phyloP scores from a whole-genome alignment of 2,329 filamentous ascomycete species.

The Reticulascus tulasneorum region DNA sequence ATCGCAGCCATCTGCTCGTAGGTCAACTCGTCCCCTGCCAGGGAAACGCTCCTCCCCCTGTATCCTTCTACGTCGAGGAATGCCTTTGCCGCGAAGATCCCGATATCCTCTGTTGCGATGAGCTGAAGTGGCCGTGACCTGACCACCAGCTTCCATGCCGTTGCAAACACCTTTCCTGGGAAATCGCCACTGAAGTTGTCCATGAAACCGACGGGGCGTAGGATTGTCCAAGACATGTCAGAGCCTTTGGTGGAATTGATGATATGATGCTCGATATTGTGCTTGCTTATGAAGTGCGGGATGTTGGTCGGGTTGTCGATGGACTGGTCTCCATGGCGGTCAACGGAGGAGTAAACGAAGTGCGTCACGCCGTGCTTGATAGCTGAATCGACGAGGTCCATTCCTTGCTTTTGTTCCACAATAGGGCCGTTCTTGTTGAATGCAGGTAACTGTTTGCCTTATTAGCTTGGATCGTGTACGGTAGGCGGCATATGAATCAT shows the following conservation, averaged over 20 bases:
- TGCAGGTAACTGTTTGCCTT: no score
- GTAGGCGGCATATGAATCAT: no score
- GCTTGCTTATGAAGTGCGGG: constrained; percentile 58
- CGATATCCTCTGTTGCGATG: constrained; percentile 32
- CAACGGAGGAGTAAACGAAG: constrained; percentile 60
- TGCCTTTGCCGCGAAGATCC: constrained; percentile 31
- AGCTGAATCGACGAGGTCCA: constrained; percentile 50
- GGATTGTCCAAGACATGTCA: constrained; percentile 30
- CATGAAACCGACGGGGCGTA: constrained; percentile 37
- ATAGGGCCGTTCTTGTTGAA: constrained; percentile 11
- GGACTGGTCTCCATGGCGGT: constrained; percentile 52
- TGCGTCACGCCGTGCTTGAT: constrained; percentile 50
- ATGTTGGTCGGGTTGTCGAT: constrained; percentile 48
- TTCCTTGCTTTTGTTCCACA: constrained; percentile 46
- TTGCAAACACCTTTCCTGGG: constrained; percentile 25
- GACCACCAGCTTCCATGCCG: constrained; percentile 25
- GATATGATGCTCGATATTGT: constrained; percentile 58
- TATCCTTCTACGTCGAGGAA: constrained; percentile 28
- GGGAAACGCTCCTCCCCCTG: constrained; percentile 24
- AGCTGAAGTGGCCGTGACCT: constrained; percentile 29
- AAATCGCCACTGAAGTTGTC: constrained; percentile 31
- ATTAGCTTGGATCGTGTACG: no score
- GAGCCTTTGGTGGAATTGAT: constrained; percentile 31
- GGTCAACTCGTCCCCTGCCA: constrained; percentile 37
- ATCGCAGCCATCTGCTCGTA: constrained; percentile 23